Evolutionary conservation across 2,329 filamentous ascomycete species (phyloP).

Genomic region (Fusarium brevicatenulatum): DNA sequence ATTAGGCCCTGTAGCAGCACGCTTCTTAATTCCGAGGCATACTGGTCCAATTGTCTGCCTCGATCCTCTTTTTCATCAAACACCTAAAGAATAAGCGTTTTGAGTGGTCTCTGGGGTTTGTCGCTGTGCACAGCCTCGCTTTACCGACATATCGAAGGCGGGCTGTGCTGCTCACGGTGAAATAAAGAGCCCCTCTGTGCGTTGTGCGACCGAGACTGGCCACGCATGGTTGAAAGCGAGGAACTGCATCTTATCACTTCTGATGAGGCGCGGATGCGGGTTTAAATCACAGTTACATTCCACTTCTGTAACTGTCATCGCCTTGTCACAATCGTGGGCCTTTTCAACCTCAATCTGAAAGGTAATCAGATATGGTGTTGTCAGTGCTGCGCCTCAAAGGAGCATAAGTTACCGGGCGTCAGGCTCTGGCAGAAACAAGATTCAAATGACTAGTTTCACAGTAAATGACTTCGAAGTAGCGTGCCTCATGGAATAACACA

Average conservation of each 20-base stretch:
- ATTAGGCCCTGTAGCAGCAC: background rate
- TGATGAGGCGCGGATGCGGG: background rate
- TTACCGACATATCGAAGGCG: constrained; percentile 1
- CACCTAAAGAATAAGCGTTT: background rate
- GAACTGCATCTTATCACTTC: constrained; percentile 3
- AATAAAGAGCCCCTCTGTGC: constrained; percentile 15
- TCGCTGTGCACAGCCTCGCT: constrained; percentile 22
- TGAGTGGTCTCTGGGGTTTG: constrained; percentile 6
- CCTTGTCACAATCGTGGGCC: background rate
- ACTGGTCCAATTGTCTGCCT: constrained; percentile 10
- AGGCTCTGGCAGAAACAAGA: background rate
- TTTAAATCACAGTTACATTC: constrained; percentile 18
- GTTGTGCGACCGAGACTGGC: constrained; percentile 18
- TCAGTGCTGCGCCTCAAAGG: constrained; percentile 20
- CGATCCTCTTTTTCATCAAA: background rate
- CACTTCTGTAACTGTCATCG: background rate
- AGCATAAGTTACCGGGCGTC: constrained; percentile 21
- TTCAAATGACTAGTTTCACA: background rate
- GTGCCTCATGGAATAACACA: background rate
- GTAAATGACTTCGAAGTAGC: background rate
- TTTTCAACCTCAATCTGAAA: constrained; percentile 20
- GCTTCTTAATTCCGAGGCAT: constrained; percentile 21
- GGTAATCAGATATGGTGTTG: constrained; percentile 3
- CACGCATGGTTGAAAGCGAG: constrained; percentile 21
- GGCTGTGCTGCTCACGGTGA: constrained; percentile 22